Evolutionary conservation across 345 rosid genomes (phyloP).

Genomic region (Camelina neglecta): DNA sequence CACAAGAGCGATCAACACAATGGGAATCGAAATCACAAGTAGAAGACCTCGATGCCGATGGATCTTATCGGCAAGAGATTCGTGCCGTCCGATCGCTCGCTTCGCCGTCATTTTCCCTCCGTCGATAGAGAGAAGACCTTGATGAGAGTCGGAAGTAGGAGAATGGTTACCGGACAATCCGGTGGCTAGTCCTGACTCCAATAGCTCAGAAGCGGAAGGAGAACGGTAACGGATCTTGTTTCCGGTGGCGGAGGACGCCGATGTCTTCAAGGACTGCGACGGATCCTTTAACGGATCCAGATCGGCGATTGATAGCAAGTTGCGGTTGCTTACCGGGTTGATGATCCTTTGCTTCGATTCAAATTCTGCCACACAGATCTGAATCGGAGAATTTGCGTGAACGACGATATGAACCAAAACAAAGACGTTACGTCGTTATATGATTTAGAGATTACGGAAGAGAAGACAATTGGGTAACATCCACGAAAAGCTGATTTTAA

Average conservation of each 20-base stretch:
- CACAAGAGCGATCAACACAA: conserved; percentile 62
- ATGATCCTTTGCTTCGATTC: conserved; percentile 18
- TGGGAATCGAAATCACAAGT: conserved; percentile 68
- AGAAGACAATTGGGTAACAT: conserved; percentile 15
- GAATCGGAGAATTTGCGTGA: conserved; percentile 28
- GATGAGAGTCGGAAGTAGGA: conserved; percentile 48
- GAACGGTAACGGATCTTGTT: conserved; percentile 95
- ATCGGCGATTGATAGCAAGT: conserved; percentile 41
- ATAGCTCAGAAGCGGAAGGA: conserved; percentile 67
- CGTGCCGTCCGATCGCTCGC: conserved; percentile 55
- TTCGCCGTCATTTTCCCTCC: conserved; percentile 60
- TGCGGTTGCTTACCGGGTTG: conserved; percentile 6
- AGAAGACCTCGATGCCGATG: conserved; percentile 65
- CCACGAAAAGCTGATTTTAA: conserved; percentile 40
- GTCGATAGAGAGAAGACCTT: conserved; percentile 42
- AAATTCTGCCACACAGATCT: conserved; percentile 28
- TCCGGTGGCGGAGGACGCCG: conserved; percentile 51
- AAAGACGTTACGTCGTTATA: conserved; percentile 31
- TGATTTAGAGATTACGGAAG: conserved; percentile 28
- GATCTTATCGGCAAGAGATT: conserved; percentile 77
- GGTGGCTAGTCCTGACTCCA: conserved; percentile 46
- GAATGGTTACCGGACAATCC: conserved; percentile 37
- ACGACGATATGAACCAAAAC: conserved; percentile 17
- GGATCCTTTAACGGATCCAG: conserved; percentile 84
- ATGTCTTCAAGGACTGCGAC: conserved; percentile 64